Conservation (phyloP, 441 rosid genomes). For the Mallotus repandus region DNA sequence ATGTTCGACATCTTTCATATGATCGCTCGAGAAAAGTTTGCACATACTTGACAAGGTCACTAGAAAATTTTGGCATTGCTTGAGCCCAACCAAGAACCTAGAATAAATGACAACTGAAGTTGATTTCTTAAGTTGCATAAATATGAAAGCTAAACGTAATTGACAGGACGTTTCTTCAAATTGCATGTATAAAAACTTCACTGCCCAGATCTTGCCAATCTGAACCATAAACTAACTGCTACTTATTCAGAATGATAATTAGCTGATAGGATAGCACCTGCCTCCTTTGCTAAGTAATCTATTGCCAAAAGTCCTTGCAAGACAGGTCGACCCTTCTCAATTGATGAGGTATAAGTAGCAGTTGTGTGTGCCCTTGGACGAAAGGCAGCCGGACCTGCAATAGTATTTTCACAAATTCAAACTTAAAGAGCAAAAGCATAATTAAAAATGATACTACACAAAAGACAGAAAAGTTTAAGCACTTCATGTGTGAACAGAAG, state of each 20-base stretch:
- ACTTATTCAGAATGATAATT: background rate
- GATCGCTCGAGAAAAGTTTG: constrained; percentile 98
- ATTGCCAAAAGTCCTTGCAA: constrained; percentile 95
- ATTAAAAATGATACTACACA: background rate
- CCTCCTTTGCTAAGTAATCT: constrained; percentile 95
- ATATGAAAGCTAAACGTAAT: background rate
- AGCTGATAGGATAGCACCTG: constrained; percentile 33
- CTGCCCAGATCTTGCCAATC: constrained; percentile 8
- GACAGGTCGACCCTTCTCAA: constrained; percentile 98
- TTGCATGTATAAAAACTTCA: background rate
- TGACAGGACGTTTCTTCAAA: background rate
- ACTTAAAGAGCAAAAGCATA: background rate
- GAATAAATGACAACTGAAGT: constrained; percentile 27
- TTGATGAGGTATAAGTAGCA: constrained; percentile 55
- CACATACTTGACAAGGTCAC: constrained; percentile 86
- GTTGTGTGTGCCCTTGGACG: constrained; percentile 80
- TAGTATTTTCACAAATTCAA: constrained; percentile 22
- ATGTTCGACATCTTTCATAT: constrained; percentile 93
- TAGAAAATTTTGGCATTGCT: constrained; percentile 98
- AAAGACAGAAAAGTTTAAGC: background rate
- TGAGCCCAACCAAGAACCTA: constrained; percentile 99
- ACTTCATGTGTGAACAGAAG: background rate
- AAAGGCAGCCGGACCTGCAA: constrained; percentile 95
- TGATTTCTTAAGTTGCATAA: constrained; percentile 11
- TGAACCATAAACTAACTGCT: constrained; percentile 1